Base-by-base conservation (phyloP, 148 eudicot genomes). In the Diospyros kaki region DNA sequence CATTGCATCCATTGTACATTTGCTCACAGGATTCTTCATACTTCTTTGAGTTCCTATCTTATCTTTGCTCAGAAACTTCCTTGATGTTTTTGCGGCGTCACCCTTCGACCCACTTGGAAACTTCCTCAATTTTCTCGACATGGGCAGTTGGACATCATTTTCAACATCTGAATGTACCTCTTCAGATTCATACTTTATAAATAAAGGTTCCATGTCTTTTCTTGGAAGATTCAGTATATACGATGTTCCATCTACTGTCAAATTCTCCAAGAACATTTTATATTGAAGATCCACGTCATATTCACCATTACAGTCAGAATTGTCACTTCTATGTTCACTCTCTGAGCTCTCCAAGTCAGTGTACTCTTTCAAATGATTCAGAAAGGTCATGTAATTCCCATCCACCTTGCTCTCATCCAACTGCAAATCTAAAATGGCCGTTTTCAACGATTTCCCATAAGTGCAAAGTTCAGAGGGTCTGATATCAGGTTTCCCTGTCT, bases 121-220 rank as follows among this genome's bases (percentile, higher is more conserved):
- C 68, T 43, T 58, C 53, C 64, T 72, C 46, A 13, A 12, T 56
- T 71, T 54, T 15, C 44, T 39, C 17, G 65, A 58, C 54, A 8
- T 55, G 72, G 42, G 69, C 44, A 60, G 43, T 59, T 64, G 72
- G 0, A 28, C 28, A 28, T 28, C 28, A 28, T 12, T 38, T 53
- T 73, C 56, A 10, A 50, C 63, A 28, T 71, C 66, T 15, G 48
- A 65, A 3, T 60, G 28, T 28, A 28, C 40, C 15, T 6, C 45
- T 55, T 82, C 83, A 12, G 59, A 71, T 69, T 84, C 86, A 48
- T 87, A 87, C 68, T 67, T 69, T 52, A 87, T 52, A 43, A 75
- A 81, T 6, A 38, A 42, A 70, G 40, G 51, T 39, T 62, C 71
- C 17, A 81, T 81, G 63, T 81, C 18, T 52, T 68, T 64, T 40